Evolutionary conservation across 371 early-diverging fungal genomes (phyloP), one percentile per base, ranked within the genome.

Genomic region (Parasitella parasitica): DNA sequence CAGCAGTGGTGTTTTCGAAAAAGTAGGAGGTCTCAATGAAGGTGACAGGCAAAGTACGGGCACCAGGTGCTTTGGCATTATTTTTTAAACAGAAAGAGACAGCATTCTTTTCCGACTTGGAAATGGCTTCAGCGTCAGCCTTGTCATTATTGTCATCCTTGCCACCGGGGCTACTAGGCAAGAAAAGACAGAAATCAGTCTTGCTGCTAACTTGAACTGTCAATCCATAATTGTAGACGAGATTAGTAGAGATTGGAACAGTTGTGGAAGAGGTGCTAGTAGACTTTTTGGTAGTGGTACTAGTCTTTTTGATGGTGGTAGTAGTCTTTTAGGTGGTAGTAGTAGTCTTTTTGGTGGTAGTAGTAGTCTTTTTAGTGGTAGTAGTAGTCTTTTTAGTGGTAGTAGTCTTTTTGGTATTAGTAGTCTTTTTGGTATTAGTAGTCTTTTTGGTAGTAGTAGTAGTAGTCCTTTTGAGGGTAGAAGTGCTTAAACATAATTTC

Each of bases 81-180:
- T 43, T 57, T 46, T 72, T 67, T 35, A 70, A 67, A 49, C 80
- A 80, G 64, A 77, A 80, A 2, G 77, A 66, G 26, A 66, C 59
- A n/a, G 80, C 80, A n/a, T 20, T 30, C 36, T 72, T 66, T 49
- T 74, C 66, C 6, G 66, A 61, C 0, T 60, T 48, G 13, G 73
- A 48, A 37, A 67, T 59, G 15, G 73, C 73, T 1, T 72, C 67
- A 4, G 24, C 32, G 57, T 72, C 73, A 22, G 61, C 46, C 34
- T 63, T 57, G n/a, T 61, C 64, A 22, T 51, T 51, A 30, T 72
- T 72, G 32, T 52, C 59, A 1, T 37, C 67, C 53, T 63, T 69
- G 18, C 59, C 59, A 34, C 73, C 70, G 4, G 73, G 70, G 16
- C 58, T 61, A 15, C 39, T 22, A n/a, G 73, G 73, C 46, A 73